Conservation (phyloP, 495 filamentous ascomycete genomes). For the Neurospora pannonica region DNA sequence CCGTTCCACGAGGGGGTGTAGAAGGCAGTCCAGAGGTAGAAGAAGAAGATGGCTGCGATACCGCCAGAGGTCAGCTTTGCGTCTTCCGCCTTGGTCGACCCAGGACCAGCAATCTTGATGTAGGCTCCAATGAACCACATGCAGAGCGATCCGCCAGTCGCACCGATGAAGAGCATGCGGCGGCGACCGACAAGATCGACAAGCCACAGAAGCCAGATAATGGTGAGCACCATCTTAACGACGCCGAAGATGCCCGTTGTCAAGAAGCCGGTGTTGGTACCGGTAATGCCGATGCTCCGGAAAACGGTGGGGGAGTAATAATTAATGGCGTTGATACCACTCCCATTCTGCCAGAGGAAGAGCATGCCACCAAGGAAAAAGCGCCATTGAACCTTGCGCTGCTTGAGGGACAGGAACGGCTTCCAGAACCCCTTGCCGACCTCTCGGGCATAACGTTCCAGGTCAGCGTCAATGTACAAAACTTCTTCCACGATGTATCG, state of each 20-base stretch:
- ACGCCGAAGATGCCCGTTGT: slow-evolving; percentile 45
- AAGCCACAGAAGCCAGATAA: slow-evolving; percentile 48
- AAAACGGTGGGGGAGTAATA: slow-evolving; percentile 56
- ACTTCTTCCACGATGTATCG: slow-evolving; percentile 61
- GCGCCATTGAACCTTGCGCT: slow-evolving; percentile 45
- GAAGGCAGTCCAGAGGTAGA: slow-evolving; percentile 71
- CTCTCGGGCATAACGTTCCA: slow-evolving; percentile 45
- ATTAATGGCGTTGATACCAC: slow-evolving; percentile 61
- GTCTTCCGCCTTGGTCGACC: slow-evolving; percentile 13
- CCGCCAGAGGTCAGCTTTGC: slow-evolving; percentile 42
- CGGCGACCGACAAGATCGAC: slow-evolving; percentile 46
- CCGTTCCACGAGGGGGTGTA: slow-evolving; percentile 73
- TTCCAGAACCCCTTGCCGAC: slow-evolving; percentile 59
- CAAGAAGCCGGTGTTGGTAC: slow-evolving; percentile 38
- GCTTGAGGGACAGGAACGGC: slow-evolving; percentile 49
- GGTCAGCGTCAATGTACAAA: slow-evolving; percentile 46
- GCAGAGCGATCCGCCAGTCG: slow-evolving; percentile 42
- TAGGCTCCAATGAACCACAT: slow-evolving; percentile 50
- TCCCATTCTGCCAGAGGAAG: slow-evolving; percentile 58
- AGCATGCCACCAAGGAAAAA: slow-evolving; percentile 57
- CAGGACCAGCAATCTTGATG: slow-evolving; percentile 44
- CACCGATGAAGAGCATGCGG: slow-evolving; percentile 45
- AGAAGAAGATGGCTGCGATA: slow-evolving; percentile 67
- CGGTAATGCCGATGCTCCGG: slow-evolving; percentile 45
- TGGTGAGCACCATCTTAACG: slow-evolving; percentile 49